Conservation (phyloP, 306 rosid species). For the Biancaea sappan region DNA sequence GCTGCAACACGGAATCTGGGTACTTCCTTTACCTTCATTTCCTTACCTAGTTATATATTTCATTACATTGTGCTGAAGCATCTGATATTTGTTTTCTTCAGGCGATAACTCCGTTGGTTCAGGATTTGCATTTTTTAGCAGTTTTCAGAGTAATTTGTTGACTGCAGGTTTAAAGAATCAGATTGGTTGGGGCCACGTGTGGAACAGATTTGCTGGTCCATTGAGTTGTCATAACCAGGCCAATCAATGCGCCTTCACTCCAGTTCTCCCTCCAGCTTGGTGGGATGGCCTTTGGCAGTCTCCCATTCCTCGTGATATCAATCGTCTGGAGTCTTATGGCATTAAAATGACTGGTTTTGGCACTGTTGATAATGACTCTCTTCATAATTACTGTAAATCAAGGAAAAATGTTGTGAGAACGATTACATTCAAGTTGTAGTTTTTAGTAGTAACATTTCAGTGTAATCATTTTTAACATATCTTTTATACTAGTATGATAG, state of each 20-base stretch:
- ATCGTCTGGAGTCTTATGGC: constrained; percentile 68
- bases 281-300: constrained; percentile 96
- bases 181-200: constrained; percentile 96
- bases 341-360: constrained; percentile 64
- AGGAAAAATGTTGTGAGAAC: constrained; percentile 69
- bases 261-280: constrained; percentile 94
- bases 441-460: constrained; percentile 23
- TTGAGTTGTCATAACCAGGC: constrained; percentile 75
- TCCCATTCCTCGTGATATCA: constrained; percentile 71
- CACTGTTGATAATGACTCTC: constrained; percentile 52
- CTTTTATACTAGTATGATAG: constrained; percentile 30
- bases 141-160: constrained; percentile 80
- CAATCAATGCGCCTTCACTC: constrained; percentile 80
- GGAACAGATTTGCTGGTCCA: constrained; percentile 94
- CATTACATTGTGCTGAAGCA: constrained; percentile 5
- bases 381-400: constrained; percentile 61
- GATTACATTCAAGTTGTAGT: constrained; percentile 57
- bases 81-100: constrained; percentile 37
- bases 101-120: constrained; percentile 59
- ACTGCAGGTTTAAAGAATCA: constrained; percentile 77
- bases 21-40: constrained; percentile 21
- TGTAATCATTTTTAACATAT: constrained; percentile 23
- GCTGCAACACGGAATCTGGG: constrained; percentile 83
- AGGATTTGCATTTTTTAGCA: constrained; percentile 71
- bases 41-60: background rate